Base-by-base conservation (phyloP, 192 early-diverging fungal genomes). In the Coemansia sp. region DNA sequence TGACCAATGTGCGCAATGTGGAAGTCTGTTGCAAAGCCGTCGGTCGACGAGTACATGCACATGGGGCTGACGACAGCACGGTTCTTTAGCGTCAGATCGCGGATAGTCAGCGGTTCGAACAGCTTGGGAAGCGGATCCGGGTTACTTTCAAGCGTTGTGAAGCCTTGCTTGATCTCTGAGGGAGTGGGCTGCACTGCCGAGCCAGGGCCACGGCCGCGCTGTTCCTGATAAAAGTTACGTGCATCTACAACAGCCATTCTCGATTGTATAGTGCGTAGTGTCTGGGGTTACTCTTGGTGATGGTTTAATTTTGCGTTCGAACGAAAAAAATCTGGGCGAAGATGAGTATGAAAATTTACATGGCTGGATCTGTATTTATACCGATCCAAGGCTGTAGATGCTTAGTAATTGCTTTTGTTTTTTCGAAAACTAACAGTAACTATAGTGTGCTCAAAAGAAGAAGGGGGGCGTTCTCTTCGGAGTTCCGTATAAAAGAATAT, bases 41-140 rank as follows among this genome's bases (percentile, higher is more conserved):
- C 88, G 12, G 85, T 62, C 6, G 85, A 71, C 18, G 88, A 88
- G 76, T 92, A 93, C 86, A 85, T 88, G 82, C 93, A 94, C 93
- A 94, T 95, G 53, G 94, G 94, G 21, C 91, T 86, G 43, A 93
- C 88, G 6, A 77, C 81, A 23, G 92, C 72, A 21, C 93, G 87
- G 81, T 96, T 97, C 52, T 90, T 90, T 62, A 93, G 81, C 15
- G 85, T 89, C 36, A 91, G 59, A 4, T 75, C 72, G 59, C 91
- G 87, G 64, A 93, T 74, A 0, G 71, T 87, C 35, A 94, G 72
- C 0, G 94, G 92, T 60, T 85, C 74, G 74, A 91, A 94, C 9
- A 94, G 80, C 46, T 77, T 76, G 57, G 78, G 83, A 23, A 75
- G 49, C 4, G 64, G 72, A 63, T 11, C 45, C 3, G 66, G 69